Evolutionary conservation across 495 filamentous ascomycete genomes (phyloP).

Genomic region (Tuber magnatum): DNA sequence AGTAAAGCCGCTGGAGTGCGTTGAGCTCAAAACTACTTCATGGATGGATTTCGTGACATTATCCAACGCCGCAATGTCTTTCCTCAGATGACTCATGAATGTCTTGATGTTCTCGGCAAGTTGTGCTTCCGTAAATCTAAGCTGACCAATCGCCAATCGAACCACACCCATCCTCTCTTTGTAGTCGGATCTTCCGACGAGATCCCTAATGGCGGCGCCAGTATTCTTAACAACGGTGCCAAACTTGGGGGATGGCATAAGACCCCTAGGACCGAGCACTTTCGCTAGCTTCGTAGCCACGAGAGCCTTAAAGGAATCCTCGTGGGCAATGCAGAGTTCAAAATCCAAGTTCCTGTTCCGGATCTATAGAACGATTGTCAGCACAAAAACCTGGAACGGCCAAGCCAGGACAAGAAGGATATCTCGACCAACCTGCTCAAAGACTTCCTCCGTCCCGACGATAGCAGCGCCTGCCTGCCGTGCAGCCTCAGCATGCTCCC

Average conservation of each 20-base stretch:
- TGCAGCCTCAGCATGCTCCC: conserved; percentile 50
- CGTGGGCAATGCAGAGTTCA: conserved; percentile 81
- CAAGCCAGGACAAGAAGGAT: neutral
- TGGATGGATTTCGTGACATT: conserved; percentile 70
- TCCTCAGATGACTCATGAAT: conserved; percentile 69
- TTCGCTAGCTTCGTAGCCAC: conserved; percentile 55
- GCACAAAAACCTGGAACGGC: neutral
- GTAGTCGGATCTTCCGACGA: conserved; percentile 79
- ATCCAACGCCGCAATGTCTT: conserved; percentile 61
- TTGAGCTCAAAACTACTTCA: conserved; percentile 92
- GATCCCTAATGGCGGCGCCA: conserved; percentile 58
- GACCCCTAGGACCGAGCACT: conserved; percentile 74
- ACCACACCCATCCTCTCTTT: conserved; percentile 78
- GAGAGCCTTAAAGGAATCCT: conserved; percentile 57
- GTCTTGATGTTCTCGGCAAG: conserved; percentile 75
- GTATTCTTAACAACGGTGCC: conserved; percentile 83
- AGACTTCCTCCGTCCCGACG: conserved; percentile 77
- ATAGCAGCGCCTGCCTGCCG: conserved; percentile 65
- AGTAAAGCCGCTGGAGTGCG: conserved; percentile 75
- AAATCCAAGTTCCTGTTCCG: conserved; percentile 59
- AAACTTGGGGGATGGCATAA: conserved; percentile 85
- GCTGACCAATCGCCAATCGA: conserved; percentile 78
- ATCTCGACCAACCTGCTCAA: conserved; percentile 48
- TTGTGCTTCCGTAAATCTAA: conserved; percentile 82
- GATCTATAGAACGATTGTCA: conserved; percentile 26